A percentile compares a stretch with the other conserved stretches of the same genome.
phyloP scores from a whole-genome alignment of 768 basidiomycete genomes.

The Gloeophyllum trabeum region DNA sequence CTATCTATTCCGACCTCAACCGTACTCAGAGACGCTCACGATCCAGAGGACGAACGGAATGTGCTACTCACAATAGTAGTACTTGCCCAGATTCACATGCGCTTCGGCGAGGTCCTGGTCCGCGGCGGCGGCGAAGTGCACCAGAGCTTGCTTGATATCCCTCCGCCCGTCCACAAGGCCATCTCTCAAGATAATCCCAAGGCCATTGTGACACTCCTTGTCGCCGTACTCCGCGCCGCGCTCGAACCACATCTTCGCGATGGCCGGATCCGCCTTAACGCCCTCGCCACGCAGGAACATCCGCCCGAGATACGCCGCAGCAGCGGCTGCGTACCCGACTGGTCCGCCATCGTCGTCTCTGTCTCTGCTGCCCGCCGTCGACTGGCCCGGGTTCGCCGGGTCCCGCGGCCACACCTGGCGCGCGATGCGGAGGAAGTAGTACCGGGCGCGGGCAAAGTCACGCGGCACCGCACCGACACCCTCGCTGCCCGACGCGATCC shows the following conservation, averaged over 20 bases:
- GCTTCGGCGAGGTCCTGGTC: conserved; percentile 87
- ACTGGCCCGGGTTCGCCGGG: conserved; percentile 40
- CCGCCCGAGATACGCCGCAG: conserved; percentile 82
- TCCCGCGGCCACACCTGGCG: conserved; percentile 85
- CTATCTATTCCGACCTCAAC: no score
- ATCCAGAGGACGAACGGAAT: conserved; percentile 2
- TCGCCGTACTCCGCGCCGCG: conserved; percentile 75
- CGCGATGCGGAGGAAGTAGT: conserved; percentile 81
- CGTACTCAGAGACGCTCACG: no score
- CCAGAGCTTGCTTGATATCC: conserved; percentile 53
- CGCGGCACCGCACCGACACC: conserved; percentile 84
- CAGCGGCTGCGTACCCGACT: conserved; percentile 54
- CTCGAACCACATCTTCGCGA: conserved; percentile 92
- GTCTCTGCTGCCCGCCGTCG: conserved; percentile 12
- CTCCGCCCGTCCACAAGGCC: conserved; percentile 59
- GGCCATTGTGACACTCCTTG: conserved; percentile 77
- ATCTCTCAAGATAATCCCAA: conserved; percentile 90
- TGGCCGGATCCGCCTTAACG: conserved; percentile 57
- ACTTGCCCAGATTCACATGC: conserved; percentile 82
- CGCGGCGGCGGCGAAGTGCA: conserved; percentile 69
- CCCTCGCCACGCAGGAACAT: conserved; percentile 96
- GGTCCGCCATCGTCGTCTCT: conserved; percentile 20
- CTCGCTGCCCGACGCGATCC: conserved; percentile 80
- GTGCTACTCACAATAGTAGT: conserved; percentile 42
- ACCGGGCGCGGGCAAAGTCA: conserved; percentile 63